Evolutionary conservation across 2,329 filamentous ascomycete genomes (phyloP), one percentile per base, ranked within the genome.

Genomic region (Neoascochyta sp.): DNA sequence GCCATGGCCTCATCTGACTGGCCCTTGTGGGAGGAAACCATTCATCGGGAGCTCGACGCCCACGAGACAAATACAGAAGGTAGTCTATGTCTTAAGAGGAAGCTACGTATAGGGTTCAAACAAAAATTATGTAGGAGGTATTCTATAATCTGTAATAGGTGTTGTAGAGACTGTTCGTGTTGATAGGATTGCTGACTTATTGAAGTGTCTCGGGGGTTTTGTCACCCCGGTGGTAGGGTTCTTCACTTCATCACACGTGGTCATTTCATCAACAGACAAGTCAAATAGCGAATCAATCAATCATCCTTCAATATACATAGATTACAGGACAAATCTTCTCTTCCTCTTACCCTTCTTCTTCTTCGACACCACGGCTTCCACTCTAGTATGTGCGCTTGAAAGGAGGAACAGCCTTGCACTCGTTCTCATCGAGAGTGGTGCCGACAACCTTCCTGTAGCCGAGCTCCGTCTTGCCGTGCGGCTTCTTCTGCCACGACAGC

Each of bases 361-460:
- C 19, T 13, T 16, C 20, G n/a, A 19, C 24, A 19, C 21, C 13
- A n/a, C 11, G 9, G 13, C 24, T n/a, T n/a, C n/a, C n/a, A n/a
- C 16, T 32, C 69, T 87, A 90, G 70, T 90, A 89, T 58, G 84
- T 83, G 74, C 85, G 79, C 80, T 95, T 95, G 78, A 96, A 95
- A 24, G 92, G 92, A 52, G 90, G 89, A 39, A 98, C 87, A 47
- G 86, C 73, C 76, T 92, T 88, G 81, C 92, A 96, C 77, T 98
- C 92, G 54, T 76, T 81, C 78, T 94, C 89, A 58, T 96, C 92
- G 50, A 98, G 73, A 15, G 92, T 96, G 42, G 77, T 81, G 49
- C 74, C 75, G 42, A 85, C 83, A 41, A 98, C 92, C 45, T 75
- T 73, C 66, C 92, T 80, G 78, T 96, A 96, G 43, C 78, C 74